Conservation (phyloP, 1,139 yeast genomes). For the Debaryomyces nepalensis region DNA sequence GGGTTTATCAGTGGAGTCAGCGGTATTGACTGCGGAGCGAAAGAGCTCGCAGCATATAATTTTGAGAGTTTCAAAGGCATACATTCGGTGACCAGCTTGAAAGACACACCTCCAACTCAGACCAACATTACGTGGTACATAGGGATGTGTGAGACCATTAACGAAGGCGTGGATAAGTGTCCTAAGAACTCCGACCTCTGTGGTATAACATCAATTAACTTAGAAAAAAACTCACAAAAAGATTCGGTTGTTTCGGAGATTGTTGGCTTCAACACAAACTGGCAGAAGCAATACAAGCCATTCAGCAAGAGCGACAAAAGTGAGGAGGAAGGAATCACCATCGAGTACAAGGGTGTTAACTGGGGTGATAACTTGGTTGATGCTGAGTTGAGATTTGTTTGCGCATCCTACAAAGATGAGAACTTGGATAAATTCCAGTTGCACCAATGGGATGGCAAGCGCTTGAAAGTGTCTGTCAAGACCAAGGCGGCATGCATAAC, state of each 20-base stretch:
- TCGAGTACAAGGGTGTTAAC: conserved; percentile 56
- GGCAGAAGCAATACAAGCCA: conserved; percentile 36
- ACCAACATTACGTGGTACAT: conserved; percentile 69
- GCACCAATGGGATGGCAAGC: conserved; percentile 38
- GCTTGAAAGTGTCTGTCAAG: conserved; percentile 30
- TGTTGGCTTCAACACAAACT: conserved; percentile 49
- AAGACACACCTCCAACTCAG: conserved; percentile 78
- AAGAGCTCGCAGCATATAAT: conserved; percentile 44
- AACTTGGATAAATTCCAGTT: conserved; percentile 38
- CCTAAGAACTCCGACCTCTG: conserved; percentile 73
- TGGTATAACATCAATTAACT: conserved; percentile 58
- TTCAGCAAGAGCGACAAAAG: conserved; percentile 26
- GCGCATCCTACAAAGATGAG: conserved; percentile 47
- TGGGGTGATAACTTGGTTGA: conserved; percentile 71
- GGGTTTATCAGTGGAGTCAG: conserved; percentile 19
- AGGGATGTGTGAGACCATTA: conserved; percentile 65
- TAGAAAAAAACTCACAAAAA: conserved; percentile 47
- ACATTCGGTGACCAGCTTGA: conserved; percentile 40
- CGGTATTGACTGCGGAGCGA: conserved; percentile 51
- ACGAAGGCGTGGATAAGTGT: conserved; percentile 51
- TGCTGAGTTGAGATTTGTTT: conserved; percentile 57
- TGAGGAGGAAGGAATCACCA: conserved; percentile 45
- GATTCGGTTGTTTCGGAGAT: conserved; percentile 56
- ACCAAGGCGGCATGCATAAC: conserved; percentile 47
- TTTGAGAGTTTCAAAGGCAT: conserved; percentile 55